Percentiles rank a stretch among this genome's conserved stretches.
Evolutionary conservation across 2,329 filamentous ascomycete genomes (phyloP).

Genomic region (Sporothrix euskadiensis): DNA sequence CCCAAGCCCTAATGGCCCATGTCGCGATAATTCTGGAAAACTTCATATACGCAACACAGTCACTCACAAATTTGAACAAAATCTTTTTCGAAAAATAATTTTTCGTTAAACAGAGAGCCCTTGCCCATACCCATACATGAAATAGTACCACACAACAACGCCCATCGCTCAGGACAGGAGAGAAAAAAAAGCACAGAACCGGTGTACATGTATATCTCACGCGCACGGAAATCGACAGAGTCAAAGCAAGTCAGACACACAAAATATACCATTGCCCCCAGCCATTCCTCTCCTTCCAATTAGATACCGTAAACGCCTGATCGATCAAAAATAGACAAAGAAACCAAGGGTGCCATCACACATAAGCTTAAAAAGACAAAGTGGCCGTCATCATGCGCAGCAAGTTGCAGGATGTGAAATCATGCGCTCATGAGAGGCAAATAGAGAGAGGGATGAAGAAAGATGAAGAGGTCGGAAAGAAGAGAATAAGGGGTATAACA

Average conservation of each 20-base stretch:
- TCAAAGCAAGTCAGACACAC: slow-evolving; percentile 12
- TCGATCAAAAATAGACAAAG: slow-evolving; percentile 7
- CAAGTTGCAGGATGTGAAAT: slow-evolving; percentile 11
- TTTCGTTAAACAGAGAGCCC: background rate
- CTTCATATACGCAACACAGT: background rate
- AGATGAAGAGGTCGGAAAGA: slow-evolving; percentile 13
- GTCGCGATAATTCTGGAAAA: background rate
- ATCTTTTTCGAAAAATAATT: background rate
- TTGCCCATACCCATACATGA: background rate
- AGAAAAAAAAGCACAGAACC: slow-evolving; percentile 11
- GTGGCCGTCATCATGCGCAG: slow-evolving; percentile 27
- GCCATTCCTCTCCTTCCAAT: slow-evolving; percentile 32
- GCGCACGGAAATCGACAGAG: slow-evolving; percentile 2
- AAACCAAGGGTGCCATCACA: slow-evolving; percentile 32
- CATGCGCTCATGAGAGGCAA: slow-evolving; percentile 28
- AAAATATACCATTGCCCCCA: slow-evolving; percentile 30
- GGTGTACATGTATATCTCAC: slow-evolving; percentile 30
- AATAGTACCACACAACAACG: background rate
- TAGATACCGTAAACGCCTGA: slow-evolving; percentile 29
- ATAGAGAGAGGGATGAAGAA: background rate
- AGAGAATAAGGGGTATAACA: slow-evolving; percentile 28
- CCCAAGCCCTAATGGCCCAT: background rate
- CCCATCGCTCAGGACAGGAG: background rate
- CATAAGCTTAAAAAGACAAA: slow-evolving; percentile 28
- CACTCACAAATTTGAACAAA: background rate